Base-by-base conservation (phyloP, 2,329 filamentous ascomycete species). In the Endocalyx cinctus region DNA sequence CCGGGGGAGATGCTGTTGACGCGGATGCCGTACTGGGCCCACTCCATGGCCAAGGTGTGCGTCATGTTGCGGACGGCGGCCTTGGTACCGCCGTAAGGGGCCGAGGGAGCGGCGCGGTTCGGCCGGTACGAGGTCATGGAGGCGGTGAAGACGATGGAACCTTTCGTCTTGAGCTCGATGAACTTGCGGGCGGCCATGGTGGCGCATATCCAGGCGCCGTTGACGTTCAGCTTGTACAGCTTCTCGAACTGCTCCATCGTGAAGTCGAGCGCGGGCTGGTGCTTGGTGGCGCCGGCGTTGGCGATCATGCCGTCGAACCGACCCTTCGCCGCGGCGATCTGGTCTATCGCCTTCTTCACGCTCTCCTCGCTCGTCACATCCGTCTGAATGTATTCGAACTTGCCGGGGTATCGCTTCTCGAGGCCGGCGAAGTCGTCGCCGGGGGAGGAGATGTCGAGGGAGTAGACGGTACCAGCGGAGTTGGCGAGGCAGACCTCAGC, bases 101-200 rank as follows among this genome's bases (percentile, higher is more conserved):
- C 70, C 5, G 69, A 72, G 2, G 70, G 71, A 8, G 66, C 69
- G 11, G 68, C 69, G 13, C 67, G 56, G 48, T 71, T 70, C 1
- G 66, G 66, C 3, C 66, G 58, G 46, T 72, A 68, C 4, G 57
- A 63, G 4, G 67, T 66, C 65, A 70, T 71, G 38, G 54, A 60
- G 1, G 66, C 60, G 5, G 67, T 71, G 47, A 70, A 66, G 32
- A 70, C 63, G 34, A 64, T 57, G 35, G 49, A 53, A 10, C 60
- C 60, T 47, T 56, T 57, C 38, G 43, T 49, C 18, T 46, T 43
- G 13, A 57, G 52, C 42, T 56, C 47, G 36, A 62, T 60, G 39
- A 64, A 62, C 27, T 59, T 60, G 31, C 63, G 59, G 10, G 67
- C 66, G 5, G 61, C 66, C n/a, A 62, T 58, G 5, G 56, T 64